phyloP scores from a whole-genome alignment of 2,329 filamentous ascomycete species.

The Rhynchosporium graminicola region DNA sequence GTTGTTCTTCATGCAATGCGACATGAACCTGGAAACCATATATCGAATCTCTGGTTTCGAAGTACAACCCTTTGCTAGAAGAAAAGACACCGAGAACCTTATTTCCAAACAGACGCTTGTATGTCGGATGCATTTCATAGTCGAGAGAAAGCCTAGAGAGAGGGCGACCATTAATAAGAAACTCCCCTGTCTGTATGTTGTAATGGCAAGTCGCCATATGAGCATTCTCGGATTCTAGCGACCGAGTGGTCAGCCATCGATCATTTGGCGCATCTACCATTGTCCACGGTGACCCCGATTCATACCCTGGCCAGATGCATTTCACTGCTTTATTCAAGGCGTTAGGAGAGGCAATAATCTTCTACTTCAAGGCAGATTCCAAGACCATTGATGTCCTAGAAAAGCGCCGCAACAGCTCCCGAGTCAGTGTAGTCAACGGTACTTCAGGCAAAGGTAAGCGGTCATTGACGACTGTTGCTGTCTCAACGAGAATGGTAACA shows the following conservation, averaged over 20 bases:
- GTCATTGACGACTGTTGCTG: conserved; percentile 44
- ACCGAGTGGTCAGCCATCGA: conserved; percentile 41
- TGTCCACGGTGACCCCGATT: conserved; percentile 33
- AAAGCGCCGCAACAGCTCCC: conserved; percentile 22
- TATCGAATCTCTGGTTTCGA: conserved; percentile 37
- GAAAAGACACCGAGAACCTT: conserved; percentile 41
- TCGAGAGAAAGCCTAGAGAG: conserved; percentile 48
- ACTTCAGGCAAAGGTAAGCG: conserved; percentile 42
- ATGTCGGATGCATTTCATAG: conserved; percentile 42
- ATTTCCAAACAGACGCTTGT: conserved; percentile 29
- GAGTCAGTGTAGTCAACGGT: conserved; percentile 41
- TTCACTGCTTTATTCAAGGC: conserved; percentile 35
- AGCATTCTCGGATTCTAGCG: conserved; percentile 13
- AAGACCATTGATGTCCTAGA: conserved; percentile 24
- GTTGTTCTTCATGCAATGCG: conserved; percentile 31
- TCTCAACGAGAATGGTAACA: conserved; percentile 43
- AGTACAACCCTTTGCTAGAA: conserved; percentile 42
- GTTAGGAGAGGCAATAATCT: conserved; percentile 26
- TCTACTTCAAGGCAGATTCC: conserved; percentile 27
- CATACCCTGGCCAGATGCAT: conserved; percentile 38
- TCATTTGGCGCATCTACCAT: conserved; percentile 33
- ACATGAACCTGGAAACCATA: conserved; percentile 41
- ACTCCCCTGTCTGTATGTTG: conserved; percentile 52
- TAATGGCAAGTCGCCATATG: conserved; percentile 44
- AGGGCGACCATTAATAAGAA: conserved; percentile 55